phyloP scores from a whole-genome alignment of 495 filamentous ascomycete genomes.

The Penicillium samsonianum region DNA sequence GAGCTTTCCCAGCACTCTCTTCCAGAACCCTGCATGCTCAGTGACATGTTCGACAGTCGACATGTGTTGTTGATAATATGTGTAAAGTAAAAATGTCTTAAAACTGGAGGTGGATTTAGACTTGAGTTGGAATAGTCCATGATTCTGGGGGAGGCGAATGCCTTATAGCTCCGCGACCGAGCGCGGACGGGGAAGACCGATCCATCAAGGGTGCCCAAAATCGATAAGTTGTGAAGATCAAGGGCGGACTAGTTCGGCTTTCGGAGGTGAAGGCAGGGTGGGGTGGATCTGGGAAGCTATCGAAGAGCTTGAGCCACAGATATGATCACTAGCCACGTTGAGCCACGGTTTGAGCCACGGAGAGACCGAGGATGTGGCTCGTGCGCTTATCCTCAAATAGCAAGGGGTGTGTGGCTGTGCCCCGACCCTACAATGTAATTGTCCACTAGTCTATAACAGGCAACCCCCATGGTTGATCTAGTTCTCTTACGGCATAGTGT shows the following conservation, averaged over 20 bases:
- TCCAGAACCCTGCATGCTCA: slow-evolving; percentile 41
- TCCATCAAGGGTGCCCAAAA: slow-evolving; percentile 22
- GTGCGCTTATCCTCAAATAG: slow-evolving; percentile 23
- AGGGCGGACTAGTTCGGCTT: slow-evolving; percentile 36
- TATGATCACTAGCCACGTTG: slow-evolving; percentile 20
- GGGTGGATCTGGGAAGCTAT: slow-evolving; percentile 27
- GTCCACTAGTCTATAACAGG: slow-evolving; percentile 7
- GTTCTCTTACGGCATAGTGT: slow-evolving; percentile 15
- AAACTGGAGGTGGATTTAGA: slow-evolving; percentile 5
- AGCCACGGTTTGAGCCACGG: slow-evolving; percentile 28
- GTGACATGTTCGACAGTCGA: slow-evolving; percentile 35
- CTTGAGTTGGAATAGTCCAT: slow-evolving; percentile 8
- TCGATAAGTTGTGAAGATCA: slow-evolving; percentile 34
- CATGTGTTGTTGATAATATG: slow-evolving; percentile 24
- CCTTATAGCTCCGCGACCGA: slow-evolving; percentile 25
- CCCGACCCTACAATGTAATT: slow-evolving; percentile 14
- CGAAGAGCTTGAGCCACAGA: slow-evolving; percentile 32
- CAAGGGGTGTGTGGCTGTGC: slow-evolving; percentile 31
- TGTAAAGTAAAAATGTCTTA: not conserved
- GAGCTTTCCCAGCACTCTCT: slow-evolving; percentile 43
- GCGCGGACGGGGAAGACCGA: slow-evolving; percentile 27
- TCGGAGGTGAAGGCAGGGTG: slow-evolving; percentile 12
- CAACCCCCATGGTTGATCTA: slow-evolving; percentile 11
- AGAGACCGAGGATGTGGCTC: slow-evolving; percentile 27
- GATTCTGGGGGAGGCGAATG: slow-evolving; percentile 10